Conservation (phyloP, 2,329 filamentous ascomycete genomes). For the Calycina marina region DNA sequence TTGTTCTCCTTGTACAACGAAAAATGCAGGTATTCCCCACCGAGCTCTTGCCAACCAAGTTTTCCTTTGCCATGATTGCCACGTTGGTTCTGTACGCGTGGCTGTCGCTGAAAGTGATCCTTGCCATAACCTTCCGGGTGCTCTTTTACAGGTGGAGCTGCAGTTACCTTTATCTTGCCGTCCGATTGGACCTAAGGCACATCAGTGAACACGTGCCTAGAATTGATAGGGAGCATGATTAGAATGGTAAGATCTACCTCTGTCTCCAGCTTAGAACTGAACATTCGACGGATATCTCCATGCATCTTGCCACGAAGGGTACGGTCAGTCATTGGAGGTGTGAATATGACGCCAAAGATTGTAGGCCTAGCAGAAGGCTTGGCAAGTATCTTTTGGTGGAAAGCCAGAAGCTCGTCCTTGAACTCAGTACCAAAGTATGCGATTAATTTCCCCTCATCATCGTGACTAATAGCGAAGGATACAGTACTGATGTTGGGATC, state of each 20-base stretch:
- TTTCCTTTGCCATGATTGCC: conserved; percentile 27
- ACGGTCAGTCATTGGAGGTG: conserved; percentile 42
- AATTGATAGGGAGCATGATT: no score
- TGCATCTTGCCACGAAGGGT: conserved; percentile 48
- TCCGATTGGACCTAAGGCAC: conserved; percentile 24
- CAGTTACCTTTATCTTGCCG: conserved; percentile 41
- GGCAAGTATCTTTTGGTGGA: conserved; percentile 38
- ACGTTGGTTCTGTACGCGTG: conserved; percentile 6
- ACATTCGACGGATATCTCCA: conserved; percentile 41
- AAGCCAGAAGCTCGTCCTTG: conserved; percentile 33
- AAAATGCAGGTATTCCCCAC: conserved; percentile 59
- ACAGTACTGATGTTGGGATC: background rate
- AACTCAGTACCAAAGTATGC: conserved; percentile 35
- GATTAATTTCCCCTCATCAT: conserved; percentile 29
- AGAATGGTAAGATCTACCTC: conserved; percentile 31
- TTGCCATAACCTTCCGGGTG: conserved; percentile 4
- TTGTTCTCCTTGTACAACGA: conserved; percentile 66
- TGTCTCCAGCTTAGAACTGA: conserved; percentile 47
- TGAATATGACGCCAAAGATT: conserved; percentile 37
- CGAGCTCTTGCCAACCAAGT: conserved; percentile 47
- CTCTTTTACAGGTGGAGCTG: conserved; percentile 17
- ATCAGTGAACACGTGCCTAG: no score
- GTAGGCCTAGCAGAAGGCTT: conserved; percentile 39
- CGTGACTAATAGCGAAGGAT: conserved; percentile 25
- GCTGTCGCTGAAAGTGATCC: conserved; percentile 8